Conservation (phyloP, 441 rosid species). For the Manihot esculenta region DNA sequence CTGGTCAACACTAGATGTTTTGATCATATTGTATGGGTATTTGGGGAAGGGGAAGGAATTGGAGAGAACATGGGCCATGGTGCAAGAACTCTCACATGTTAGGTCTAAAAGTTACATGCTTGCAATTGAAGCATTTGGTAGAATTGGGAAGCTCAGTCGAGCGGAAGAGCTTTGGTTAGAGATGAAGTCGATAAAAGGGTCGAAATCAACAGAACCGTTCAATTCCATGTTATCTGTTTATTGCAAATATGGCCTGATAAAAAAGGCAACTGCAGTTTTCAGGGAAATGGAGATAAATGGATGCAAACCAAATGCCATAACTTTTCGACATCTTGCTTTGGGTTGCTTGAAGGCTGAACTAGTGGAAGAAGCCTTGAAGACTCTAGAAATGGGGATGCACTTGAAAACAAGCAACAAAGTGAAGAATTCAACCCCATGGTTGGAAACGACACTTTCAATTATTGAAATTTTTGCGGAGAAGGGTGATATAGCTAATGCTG, state of each 20-base stretch:
- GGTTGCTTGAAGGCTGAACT: constrained; percentile 72
- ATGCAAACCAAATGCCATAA: constrained; percentile 74
- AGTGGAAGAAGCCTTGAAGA: constrained; percentile 61
- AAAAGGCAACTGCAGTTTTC: constrained; percentile 59
- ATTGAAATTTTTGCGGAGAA: constrained; percentile 68
- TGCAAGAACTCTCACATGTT: constrained; percentile 58
- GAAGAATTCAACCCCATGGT: constrained; percentile 71
- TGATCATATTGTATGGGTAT: constrained; percentile 68
- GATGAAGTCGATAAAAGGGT: constrained; percentile 53
- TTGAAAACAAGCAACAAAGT: constrained; percentile 49
- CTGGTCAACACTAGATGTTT: constrained; percentile 85
- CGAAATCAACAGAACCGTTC: constrained; percentile 64
- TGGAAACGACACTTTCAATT: constrained; percentile 71
- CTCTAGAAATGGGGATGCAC: constrained; percentile 52
- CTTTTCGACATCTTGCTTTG: constrained; percentile 75
- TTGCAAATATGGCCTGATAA: constrained; percentile 54
- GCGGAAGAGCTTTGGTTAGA: constrained; percentile 81
- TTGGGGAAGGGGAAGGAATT: constrained; percentile 62
- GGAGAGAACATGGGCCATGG: constrained; percentile 53
- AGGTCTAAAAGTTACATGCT: constrained; percentile 58
- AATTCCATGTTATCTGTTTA: constrained; percentile 72
- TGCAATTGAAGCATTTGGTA: constrained; percentile 74
- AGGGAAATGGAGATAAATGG: constrained; percentile 53
- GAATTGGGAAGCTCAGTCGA: constrained; percentile 46
- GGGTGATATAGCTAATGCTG: constrained; percentile 65